These are phyloP conservation scores for Cynara cardunculus DNA, from an alignment of 129 eudicot genomes.

Conservation along the genomic window DNA sequence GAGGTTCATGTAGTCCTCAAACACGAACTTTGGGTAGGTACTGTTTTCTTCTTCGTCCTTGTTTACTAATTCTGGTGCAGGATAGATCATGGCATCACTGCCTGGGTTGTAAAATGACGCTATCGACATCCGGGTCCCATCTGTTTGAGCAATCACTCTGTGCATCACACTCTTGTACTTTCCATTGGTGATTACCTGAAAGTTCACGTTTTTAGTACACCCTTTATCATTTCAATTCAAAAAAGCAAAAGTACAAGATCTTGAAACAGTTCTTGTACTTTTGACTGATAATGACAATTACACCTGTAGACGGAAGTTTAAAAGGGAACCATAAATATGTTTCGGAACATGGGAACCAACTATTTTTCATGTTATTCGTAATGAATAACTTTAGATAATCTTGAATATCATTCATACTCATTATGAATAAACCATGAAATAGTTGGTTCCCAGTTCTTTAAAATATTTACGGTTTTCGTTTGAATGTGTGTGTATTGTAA, in stretches of 20 bases:
- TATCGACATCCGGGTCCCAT: slow-evolving; percentile 82
- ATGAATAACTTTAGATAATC: neutral
- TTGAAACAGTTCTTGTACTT: neutral
- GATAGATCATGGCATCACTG: slow-evolving; percentile 88
- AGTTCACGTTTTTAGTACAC: slow-evolving; percentile 7
- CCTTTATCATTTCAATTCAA: slow-evolving; percentile 4
- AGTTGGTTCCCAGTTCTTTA: neutral
- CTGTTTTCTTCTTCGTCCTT: slow-evolving; percentile 36
- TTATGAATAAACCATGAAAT: neutral
- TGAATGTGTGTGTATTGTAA: neutral
- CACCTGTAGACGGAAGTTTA: neutral
- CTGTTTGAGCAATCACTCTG: slow-evolving; percentile 83
- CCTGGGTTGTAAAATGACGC: slow-evolving; percentile 97
- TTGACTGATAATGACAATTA: neutral
- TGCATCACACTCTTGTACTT: slow-evolving; percentile 95
- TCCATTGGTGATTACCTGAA: slow-evolving; percentile 92
- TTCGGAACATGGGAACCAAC: neutral
- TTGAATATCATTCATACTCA: neutral
- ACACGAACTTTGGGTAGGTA: slow-evolving; percentile 81
- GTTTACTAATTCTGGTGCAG: slow-evolving; percentile 65
- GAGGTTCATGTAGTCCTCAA: slow-evolving; percentile 96
- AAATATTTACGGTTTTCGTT: neutral
- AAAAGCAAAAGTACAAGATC: neutral
- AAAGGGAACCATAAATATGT: neutral
- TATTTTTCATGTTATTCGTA: neutral